Evolutionary conservation across 2,329 filamentous ascomycete species (phyloP).

Genomic region (Aspergillus sp.): DNA sequence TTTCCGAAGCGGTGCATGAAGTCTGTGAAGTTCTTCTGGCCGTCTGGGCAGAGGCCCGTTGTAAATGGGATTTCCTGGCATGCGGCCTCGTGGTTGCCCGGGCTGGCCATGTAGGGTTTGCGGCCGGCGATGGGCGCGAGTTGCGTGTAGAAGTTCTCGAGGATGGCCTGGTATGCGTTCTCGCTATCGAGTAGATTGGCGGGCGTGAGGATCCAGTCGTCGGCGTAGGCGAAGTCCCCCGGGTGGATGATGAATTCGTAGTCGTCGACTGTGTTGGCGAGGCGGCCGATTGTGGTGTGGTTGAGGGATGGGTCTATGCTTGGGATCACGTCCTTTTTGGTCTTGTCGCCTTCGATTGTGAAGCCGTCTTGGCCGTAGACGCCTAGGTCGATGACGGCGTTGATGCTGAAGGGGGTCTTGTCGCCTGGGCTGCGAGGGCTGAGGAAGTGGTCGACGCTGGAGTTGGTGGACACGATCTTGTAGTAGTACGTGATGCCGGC

Average conservation of each 20-base stretch:
- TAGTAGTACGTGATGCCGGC: constrained; percentile 62
- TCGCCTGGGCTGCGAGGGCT: constrained; percentile 57
- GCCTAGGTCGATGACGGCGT: constrained; percentile 56
- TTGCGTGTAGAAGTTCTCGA: constrained; percentile 58
- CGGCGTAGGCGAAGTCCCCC: constrained; percentile 58
- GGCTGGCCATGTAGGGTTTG: constrained; percentile 58
- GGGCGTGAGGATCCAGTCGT: constrained; percentile 54
- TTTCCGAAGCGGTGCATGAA: constrained; percentile 57
- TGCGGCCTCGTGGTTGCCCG: constrained; percentile 61
- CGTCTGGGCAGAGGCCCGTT: constrained; percentile 33
- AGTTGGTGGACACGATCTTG: constrained; percentile 58
- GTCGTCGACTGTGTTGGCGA: constrained; percentile 53
- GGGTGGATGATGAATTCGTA: constrained; percentile 51
- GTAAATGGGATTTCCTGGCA: constrained; percentile 40
- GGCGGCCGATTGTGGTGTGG: constrained; percentile 58
- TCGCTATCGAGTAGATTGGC: constrained; percentile 50
- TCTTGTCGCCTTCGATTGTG: constrained; percentile 46
- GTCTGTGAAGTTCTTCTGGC: constrained; percentile 62
- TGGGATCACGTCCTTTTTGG: constrained; percentile 53
- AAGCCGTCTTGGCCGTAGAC: constrained; percentile 56
- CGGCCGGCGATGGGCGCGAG: constrained; percentile 54
- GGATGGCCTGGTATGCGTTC: constrained; percentile 57
- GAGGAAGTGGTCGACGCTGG: constrained; percentile 53
- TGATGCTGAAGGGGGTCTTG: constrained; percentile 53
- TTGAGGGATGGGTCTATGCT: constrained; percentile 53